phyloP scores from a whole-genome alignment of 345 rosid genomes.

The Sonneratia caseolaris region DNA sequence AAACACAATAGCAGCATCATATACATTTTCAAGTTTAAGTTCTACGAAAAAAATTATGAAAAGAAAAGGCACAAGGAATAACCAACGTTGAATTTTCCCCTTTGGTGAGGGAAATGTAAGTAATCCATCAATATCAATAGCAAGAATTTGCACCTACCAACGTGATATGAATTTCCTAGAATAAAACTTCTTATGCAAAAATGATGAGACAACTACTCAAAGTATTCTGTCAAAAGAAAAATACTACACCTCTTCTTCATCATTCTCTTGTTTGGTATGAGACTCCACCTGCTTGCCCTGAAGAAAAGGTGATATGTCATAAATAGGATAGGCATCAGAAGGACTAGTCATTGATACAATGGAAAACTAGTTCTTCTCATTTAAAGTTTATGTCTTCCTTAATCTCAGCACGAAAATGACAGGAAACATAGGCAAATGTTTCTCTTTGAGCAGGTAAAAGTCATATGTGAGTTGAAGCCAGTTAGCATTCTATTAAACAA shows the following conservation, averaged over 20 bases:
- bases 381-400: background rate
- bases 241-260: conserved; percentile 41
- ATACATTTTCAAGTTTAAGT: background rate
- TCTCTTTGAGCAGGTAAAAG: background rate
- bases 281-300: conserved; percentile 45
- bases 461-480: background rate
- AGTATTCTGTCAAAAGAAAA: background rate
- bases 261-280: conserved; percentile 31
- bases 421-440: background rate
- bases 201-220: background rate
- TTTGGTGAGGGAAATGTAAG: background rate
- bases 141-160: background rate
- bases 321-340: background rate
- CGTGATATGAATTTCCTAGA: background rate
- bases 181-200: background rate
- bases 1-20: background rate
- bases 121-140: background rate
- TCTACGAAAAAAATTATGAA: background rate
- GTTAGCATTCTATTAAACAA: background rate
- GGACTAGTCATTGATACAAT: background rate
- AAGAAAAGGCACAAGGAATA: background rate
- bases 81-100: background rate
- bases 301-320: conserved; percentile 7
- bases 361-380: too few relatives aligned
- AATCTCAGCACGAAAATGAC: background rate